phyloP scores from a whole-genome alignment of 208 protist species.

The Trypanosoma scelopori region DNA sequence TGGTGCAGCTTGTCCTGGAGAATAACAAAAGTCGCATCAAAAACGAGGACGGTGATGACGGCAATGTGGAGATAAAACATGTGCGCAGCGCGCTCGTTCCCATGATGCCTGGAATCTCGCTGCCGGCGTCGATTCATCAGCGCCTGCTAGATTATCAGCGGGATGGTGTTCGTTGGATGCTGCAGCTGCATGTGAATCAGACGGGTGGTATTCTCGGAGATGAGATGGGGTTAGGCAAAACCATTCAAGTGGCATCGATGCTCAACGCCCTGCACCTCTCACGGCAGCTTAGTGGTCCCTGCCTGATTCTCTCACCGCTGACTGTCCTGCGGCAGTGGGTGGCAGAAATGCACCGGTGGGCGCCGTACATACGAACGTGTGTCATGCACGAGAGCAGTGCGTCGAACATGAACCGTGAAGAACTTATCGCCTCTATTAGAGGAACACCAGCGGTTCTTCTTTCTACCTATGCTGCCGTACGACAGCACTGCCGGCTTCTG shows the following conservation, averaged over 20 bases:
- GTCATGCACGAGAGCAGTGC: conserved; percentile 85
- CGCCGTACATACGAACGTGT: conserved; percentile 73
- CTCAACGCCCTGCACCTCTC: conserved; percentile 85
- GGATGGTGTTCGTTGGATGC: conserved; percentile 94
- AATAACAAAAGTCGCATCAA: conserved; percentile 7
- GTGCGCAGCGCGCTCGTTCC: conserved; percentile 26
- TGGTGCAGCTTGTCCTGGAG: conserved; percentile 21
- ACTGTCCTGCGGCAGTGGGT: conserved; percentile 94
- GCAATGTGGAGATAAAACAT: conserved; percentile 3
- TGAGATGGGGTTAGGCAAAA: conserved; percentile 98
- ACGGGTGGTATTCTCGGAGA: conserved; percentile 95
- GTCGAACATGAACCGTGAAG: conserved; percentile 31
- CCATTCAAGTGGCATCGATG: conserved; percentile 93
- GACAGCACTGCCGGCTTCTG: conserved; percentile 57
- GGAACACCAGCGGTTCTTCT: conserved; percentile 85
- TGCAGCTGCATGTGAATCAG: conserved; percentile 89
- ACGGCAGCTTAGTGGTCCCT: conserved; percentile 67
- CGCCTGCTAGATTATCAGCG: conserved; percentile 94
- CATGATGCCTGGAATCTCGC: conserved; percentile 39
- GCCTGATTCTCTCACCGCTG: conserved; percentile 92
- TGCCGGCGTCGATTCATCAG: conserved; percentile 52
- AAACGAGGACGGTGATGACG: background rate
- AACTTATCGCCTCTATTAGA: conserved; percentile 51
- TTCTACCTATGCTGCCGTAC: conserved; percentile 93
- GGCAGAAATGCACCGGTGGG: conserved; percentile 95